Evolutionary conservation across 331 rosid genomes (phyloP).

Genomic region (Rosa hybrid): DNA sequence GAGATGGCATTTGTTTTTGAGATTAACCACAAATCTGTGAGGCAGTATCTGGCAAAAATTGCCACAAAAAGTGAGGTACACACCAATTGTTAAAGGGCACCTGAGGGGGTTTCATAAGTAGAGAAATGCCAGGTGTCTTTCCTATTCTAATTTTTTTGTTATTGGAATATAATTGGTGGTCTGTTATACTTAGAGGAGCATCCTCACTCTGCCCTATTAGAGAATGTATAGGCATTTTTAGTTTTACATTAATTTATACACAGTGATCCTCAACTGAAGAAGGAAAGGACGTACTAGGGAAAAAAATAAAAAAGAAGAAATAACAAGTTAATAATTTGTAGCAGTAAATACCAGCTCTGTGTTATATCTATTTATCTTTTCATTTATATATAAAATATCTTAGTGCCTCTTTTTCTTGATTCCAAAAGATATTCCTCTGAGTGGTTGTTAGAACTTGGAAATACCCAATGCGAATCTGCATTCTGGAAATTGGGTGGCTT

Average conservation of each 20-base stretch:
- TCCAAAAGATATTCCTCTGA: background rate
- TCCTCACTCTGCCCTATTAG: slow-evolving; percentile 1
- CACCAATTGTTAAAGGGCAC: slow-evolving; percentile 29
- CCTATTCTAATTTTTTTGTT: background rate
- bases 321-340: background rate
- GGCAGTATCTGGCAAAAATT: slow-evolving; percentile 37
- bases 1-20: slow-evolving; percentile 73
- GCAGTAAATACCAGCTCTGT: slow-evolving; percentile 15
- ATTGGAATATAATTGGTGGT: background rate
- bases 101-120: slow-evolving; percentile 27
- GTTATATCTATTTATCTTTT: background rate
- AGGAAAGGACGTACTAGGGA: background rate
- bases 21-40: slow-evolving; percentile 47
- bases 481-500: slow-evolving; percentile 22
- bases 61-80: slow-evolving; percentile 19
- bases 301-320: background rate
- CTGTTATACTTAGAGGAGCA: slow-evolving; percentile 11
- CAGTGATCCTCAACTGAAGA: slow-evolving; percentile 11
- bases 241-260: background rate
- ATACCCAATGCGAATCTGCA: slow-evolving; percentile 12
- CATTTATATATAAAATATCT: background rate
- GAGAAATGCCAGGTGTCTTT: slow-evolving; percentile 19
- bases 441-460: slow-evolving; percentile 15
- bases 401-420: background rate
- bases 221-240: slow-evolving; percentile 18